Percentiles rank a stretch among this genome's conserved stretches.
phyloP scores from a whole-genome alignment of 306 rosid genomes.

The Rosa lucieae region DNA sequence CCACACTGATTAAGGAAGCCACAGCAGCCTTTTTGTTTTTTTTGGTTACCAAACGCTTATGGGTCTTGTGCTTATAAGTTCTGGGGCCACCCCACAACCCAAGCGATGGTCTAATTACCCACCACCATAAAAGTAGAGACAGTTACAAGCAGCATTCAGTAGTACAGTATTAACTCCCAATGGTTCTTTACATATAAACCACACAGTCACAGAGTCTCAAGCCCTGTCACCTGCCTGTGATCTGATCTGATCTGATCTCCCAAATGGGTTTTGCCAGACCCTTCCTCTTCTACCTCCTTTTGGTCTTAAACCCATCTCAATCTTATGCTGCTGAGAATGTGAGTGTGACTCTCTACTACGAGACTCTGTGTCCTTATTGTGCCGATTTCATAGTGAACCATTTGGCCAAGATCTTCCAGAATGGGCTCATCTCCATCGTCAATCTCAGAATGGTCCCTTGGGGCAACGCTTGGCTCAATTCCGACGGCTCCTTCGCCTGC shows the following conservation, averaged over 20 bases:
- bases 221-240: too few species aligned
- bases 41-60: too few species aligned
- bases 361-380: constrained; percentile 78
- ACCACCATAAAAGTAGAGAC: not conserved
- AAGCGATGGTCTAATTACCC: not conserved
- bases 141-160: not conserved
- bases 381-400: constrained; percentile 78
- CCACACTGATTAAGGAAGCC: too few species aligned
- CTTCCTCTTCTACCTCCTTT: not conserved
- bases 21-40: too few species aligned
- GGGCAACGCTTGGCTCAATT: constrained; percentile 76
- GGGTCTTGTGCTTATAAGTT: too few species aligned
- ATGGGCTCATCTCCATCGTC: constrained; percentile 62
- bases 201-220: not conserved
- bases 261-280: constrained; percentile 4
- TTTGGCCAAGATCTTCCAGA: constrained; percentile 63
- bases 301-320: not conserved
- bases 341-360: constrained; percentile 68
- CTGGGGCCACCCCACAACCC: too few species aligned
- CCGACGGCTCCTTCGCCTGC: constrained; percentile 54
- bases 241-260: too few species aligned
- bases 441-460: constrained; percentile 83
- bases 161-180: not conserved
- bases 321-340: constrained; percentile 39
- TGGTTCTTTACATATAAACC: too few species aligned